These are phyloP conservation scores for Fusarium odoratissimum DNA, from an alignment of 2,329 filamentous ascomycete genomes.

Conservation along the genomic window DNA sequence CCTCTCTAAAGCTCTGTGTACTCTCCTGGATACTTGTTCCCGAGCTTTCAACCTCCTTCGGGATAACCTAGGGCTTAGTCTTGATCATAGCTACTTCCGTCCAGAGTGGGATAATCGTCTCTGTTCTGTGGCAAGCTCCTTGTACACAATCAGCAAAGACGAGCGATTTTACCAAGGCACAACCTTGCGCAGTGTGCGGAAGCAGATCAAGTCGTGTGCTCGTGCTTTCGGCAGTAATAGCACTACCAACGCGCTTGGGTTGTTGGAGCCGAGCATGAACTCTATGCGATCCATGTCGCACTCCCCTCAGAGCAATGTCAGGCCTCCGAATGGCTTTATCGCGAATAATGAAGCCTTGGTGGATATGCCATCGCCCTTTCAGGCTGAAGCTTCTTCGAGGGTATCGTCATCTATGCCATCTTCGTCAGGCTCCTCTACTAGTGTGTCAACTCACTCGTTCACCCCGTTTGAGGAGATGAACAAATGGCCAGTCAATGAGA, in stretches of 20 bases:
- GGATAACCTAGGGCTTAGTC: constrained; percentile 25
- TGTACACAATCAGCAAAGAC: constrained; percentile 46
- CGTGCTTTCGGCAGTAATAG: constrained; percentile 34
- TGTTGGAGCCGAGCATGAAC: constrained; percentile 31
- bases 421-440: constrained; percentile 40
- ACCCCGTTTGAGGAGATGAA: constrained; percentile 40
- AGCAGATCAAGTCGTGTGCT: constrained; percentile 46
- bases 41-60: constrained; percentile 45
- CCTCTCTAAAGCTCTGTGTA: constrained; percentile 46
- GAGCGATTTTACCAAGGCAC: constrained; percentile 45
- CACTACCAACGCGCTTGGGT: constrained; percentile 33
- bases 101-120: constrained; percentile 43
- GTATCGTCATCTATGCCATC: constrained; percentile 42
- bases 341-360: constrained; percentile 8
- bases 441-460: constrained; percentile 35
- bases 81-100: constrained; percentile 36
- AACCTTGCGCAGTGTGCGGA: constrained; percentile 42
- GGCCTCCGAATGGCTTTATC: constrained; percentile 10
- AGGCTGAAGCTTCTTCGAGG: constrained; percentile 29
- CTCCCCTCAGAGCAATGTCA: constrained; percentile 34
- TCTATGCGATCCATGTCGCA: constrained; percentile 35
- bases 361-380: constrained; percentile 24
- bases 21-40: constrained; percentile 49
- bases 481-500: constrained; percentile 44
- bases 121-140: constrained; percentile 38